These are phyloP conservation scores for Dichotomocladium elegans DNA, from an alignment of 371 early-diverging fungal species.

Conservation along the genomic window DNA sequence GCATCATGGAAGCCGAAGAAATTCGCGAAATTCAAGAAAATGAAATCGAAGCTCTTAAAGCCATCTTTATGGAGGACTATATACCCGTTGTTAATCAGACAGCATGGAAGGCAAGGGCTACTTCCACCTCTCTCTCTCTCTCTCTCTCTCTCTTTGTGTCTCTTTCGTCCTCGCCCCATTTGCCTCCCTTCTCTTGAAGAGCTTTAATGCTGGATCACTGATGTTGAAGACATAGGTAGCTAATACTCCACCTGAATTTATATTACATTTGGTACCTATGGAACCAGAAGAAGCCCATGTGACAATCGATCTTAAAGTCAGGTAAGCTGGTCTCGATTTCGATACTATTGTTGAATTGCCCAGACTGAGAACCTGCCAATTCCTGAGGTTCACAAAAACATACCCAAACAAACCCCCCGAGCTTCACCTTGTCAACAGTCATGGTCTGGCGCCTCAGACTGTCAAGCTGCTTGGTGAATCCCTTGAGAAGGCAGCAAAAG, in stretches of 20 bases:
- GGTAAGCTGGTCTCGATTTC: slow-evolving; percentile 40
- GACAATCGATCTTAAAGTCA: slow-evolving; percentile 55
- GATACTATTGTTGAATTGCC: slow-evolving; percentile 11
- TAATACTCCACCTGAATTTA: slow-evolving; percentile 62
- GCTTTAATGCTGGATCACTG: not conserved
- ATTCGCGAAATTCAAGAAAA: slow-evolving; percentile 67
- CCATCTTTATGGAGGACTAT: slow-evolving; percentile 73
- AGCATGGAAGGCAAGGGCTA: slow-evolving; percentile 64
- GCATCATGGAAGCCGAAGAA: slow-evolving; percentile 46
- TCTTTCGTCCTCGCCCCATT: no score
- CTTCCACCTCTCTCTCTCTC: not conserved
- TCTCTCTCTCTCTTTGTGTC: no score
- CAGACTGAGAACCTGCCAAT: not conserved
- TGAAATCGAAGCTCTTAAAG: slow-evolving; percentile 72
- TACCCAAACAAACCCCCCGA: slow-evolving; percentile 72
- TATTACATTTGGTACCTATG: slow-evolving; percentile 52
- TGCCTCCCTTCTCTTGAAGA: no score
- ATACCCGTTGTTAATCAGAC: slow-evolving; percentile 53
- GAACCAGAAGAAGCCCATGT: slow-evolving; percentile 51
- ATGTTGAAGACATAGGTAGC: slow-evolving; percentile 36
- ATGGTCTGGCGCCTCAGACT: slow-evolving; percentile 52
- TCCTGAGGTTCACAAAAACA: slow-evolving; percentile 53
- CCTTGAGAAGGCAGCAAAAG: slow-evolving; percentile 41
- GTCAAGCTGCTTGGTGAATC: slow-evolving; percentile 40
- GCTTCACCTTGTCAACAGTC: slow-evolving; percentile 49